Percentiles rank a stretch among this genome's conserved stretches.
These are phyloP conservation scores for Umbelopsis sp. DNA, from an alignment of 192 early-diverging fungal genomes.

Conservation along the genomic window DNA sequence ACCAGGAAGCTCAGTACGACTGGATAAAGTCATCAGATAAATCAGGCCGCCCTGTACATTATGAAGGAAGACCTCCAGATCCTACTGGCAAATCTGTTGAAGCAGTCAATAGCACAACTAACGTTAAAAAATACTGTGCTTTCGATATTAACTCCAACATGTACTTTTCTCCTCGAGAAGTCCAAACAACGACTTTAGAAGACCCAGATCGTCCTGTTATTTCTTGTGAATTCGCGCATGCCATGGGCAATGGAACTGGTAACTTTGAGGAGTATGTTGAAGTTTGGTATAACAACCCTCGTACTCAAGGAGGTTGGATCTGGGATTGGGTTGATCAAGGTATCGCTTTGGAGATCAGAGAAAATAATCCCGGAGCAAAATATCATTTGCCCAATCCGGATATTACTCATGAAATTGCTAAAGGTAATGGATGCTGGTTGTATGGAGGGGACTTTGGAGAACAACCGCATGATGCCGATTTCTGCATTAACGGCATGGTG, in stretches of 20 bases:
- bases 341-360: slow-evolving; percentile 7
- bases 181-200: slow-evolving; percentile 3
- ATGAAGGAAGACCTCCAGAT: slow-evolving; percentile 15
- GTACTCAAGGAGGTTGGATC: slow-evolving; percentile 18
- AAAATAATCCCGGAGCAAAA: slow-evolving; percentile 1
- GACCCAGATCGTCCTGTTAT: slow-evolving; percentile 13
- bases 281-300: slow-evolving; percentile 10
- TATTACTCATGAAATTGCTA: slow-evolving; percentile 1
- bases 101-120: background rate
- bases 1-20: slow-evolving; percentile 19
- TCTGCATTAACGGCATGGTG: slow-evolving; percentile 19
- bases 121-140: background rate
- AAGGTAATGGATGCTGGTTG: slow-evolving; percentile 7
- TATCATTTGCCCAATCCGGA: slow-evolving; percentile 2
- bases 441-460: slow-evolving; percentile 28
- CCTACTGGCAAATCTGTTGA: background rate
- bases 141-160: slow-evolving; percentile 25
- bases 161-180: slow-evolving; percentile 23
- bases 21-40: slow-evolving; percentile 18
- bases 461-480: slow-evolving; percentile 1
- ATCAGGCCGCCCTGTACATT: slow-evolving; percentile 15
- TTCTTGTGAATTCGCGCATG: slow-evolving; percentile 21
- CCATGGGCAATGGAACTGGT: slow-evolving; percentile 24
- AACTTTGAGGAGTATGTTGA: slow-evolving; percentile 19
- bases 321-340: slow-evolving; percentile 29